Evolutionary conservation across 371 early-diverging fungal genomes (phyloP).

Genomic region (Smittium culicis): DNA sequence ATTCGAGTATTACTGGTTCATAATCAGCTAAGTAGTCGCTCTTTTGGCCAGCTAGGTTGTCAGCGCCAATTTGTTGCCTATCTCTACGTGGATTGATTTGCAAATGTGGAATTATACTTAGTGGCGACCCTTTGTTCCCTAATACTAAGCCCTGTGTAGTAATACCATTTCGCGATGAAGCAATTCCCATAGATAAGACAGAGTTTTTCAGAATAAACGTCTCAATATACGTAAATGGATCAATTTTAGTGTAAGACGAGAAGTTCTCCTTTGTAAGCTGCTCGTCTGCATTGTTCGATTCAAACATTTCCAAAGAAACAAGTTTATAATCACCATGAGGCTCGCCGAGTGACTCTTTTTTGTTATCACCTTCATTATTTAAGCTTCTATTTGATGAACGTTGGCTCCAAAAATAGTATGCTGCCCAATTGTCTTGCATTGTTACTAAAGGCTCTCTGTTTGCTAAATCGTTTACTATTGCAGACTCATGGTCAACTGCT

Average conservation of each 20-base stretch:
- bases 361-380: constrained; percentile 1
- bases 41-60: constrained; percentile 43
- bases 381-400: constrained; percentile 24
- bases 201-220: constrained; percentile 60
- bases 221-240: constrained; percentile 57
- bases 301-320: constrained; percentile 64
- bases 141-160: constrained; percentile 75
- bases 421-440: constrained; percentile 74
- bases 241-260: constrained; percentile 50
- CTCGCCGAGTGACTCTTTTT: too few relatives aligned
- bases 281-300: constrained; percentile 58
- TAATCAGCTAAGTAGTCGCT: constrained; percentile 77
- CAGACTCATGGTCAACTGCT: constrained; percentile 48
- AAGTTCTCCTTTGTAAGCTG: constrained; percentile 51
- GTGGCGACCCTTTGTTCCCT: constrained; percentile 49
- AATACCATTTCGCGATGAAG: constrained; percentile 70
- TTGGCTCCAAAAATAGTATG: constrained; percentile 78
- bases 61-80: constrained; percentile 31
- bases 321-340: constrained; percentile 47
- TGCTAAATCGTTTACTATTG: constrained; percentile 40
- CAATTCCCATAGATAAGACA: constrained; percentile 61
- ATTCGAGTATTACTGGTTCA: constrained; percentile 48
- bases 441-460: constrained; percentile 35
- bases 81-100: constrained; percentile 80
- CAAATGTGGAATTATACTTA: constrained; percentile 61